A percentile compares a stretch with the other conserved stretches of the same genome.
phyloP scores from a whole-genome alignment of 371 early-diverging fungal species.

The Funneliformis caledonium region DNA sequence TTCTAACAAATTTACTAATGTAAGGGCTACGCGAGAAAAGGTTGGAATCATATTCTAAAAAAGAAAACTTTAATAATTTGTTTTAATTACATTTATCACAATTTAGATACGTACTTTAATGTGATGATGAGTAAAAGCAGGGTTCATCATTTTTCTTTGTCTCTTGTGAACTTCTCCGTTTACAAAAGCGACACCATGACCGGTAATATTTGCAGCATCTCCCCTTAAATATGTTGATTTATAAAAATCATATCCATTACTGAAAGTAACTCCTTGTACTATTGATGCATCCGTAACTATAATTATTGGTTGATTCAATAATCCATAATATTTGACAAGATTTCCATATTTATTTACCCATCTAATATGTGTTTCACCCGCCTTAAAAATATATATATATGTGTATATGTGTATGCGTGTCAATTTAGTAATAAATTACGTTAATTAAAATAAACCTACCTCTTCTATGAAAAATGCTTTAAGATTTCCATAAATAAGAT shows the following conservation, averaged over 20 bases:
- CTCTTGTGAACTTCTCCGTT: slow-evolving; percentile 65
- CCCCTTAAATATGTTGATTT: slow-evolving; percentile 50
- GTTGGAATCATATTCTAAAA: slow-evolving; percentile 52
- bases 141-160: slow-evolving; percentile 73
- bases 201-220: slow-evolving; percentile 50
- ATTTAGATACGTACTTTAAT: slow-evolving; percentile 44
- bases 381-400: neutral
- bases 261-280: slow-evolving; percentile 56
- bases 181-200: slow-evolving; percentile 60
- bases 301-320: slow-evolving; percentile 58
- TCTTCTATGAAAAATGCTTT: neutral
- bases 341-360: slow-evolving; percentile 64
- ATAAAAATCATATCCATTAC: slow-evolving; percentile 57
- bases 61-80: neutral
- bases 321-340: slow-evolving; percentile 53
- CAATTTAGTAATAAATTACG: neutral
- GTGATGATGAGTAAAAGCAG: slow-evolving; percentile 61
- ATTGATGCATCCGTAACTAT: slow-evolving; percentile 57
- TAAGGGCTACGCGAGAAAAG: slow-evolving; percentile 50
- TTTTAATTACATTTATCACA: neutral
- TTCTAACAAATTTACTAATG: slow-evolving; percentile 42
- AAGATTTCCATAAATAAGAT: slow-evolving; percentile 20
- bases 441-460: neutral
- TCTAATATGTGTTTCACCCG: slow-evolving; percentile 54
- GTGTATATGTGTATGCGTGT: too few relatives aligned